Base-by-base conservation (phyloP, 1,284 basidiomycete species). In the Wolfiporia cocos region DNA sequence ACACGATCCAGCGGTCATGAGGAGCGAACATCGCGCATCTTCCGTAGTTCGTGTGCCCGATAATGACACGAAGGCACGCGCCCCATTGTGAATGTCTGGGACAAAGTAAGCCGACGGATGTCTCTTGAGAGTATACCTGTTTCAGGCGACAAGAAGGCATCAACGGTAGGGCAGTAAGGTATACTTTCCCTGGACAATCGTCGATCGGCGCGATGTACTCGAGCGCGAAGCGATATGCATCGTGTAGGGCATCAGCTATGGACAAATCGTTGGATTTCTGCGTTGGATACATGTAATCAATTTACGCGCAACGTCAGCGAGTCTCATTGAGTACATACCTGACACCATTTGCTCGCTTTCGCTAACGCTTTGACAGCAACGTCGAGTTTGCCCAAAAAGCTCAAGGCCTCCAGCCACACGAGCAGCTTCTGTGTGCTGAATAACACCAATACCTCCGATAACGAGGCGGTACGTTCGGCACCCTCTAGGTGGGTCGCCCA, bases 181-280 rank as follows among this genome's bases (percentile, higher is more conserved):
- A 43, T n/a, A 43, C 38, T 11, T 43, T 34, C 19, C 33, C 35
- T 7, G 35, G 42, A 26, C 36, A 24, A 4, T 11, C 18, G 24
- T 37, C 17, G 5, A 43, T 43, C n/a, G 23, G 18, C 11, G n/a
- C 29, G 22, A 20, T 37, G 21, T 38, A 43, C 21, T 43, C 35
- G 19, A 43, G 42, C 18, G 38, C 38, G 36, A 43, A 43, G n/a
- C 36, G 34, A 37, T 38, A 38, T 4, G 21, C 42, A 18, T 43
- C 42, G 42, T 34, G 6, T 5, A 37, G n/a, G 6, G 38, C 17
- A 11, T 7, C 7, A 9, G 7, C 26, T 7, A 28, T 28, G 31
- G 9, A 10, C 6, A 6, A 7, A 14, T 28, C 26, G 14, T n/a
- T n/a, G n/a, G n/a, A n/a, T n/a, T n/a, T n/a, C n/a, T n/a, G n/a